Percentiles rank a stretch among this genome's conserved stretches.
These are phyloP conservation scores for Elsinoe ampelina DNA, from an alignment of 2,329 filamentous ascomycete genomes.

Conservation along the genomic window DNA sequence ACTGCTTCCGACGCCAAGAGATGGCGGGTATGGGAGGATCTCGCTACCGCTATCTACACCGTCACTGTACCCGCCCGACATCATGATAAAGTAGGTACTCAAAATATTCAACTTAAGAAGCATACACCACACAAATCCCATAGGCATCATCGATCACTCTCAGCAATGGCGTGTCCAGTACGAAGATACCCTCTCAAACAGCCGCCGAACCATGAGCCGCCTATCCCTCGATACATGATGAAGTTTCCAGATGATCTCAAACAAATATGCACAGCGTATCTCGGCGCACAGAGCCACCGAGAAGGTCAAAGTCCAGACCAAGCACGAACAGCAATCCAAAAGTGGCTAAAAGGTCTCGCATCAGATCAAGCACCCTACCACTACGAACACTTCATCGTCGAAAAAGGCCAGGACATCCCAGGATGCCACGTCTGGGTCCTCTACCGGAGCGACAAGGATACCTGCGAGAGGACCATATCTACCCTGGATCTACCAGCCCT, in stretches of 20 bases:
- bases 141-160: background rate
- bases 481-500: constrained; percentile 18
- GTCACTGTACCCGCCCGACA: too few relatives aligned
- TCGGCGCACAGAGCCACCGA: constrained; percentile 26
- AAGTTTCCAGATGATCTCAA: constrained; percentile 20
- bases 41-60: too few relatives aligned
- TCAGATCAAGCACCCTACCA: constrained; percentile 1
- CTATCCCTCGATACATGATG: constrained; percentile 27
- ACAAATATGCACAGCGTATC: constrained; percentile 25
- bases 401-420: constrained; percentile 22
- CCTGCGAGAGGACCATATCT: constrained; percentile 15
- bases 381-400: constrained; percentile 25
- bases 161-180: background rate
- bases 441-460: constrained; percentile 24
- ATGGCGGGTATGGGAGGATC: too few relatives aligned
- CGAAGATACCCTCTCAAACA: constrained; percentile 26
- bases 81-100: too few relatives aligned
- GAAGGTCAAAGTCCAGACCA: constrained; percentile 13
- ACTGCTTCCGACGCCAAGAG: too few relatives aligned
- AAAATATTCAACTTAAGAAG: too few relatives aligned
- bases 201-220: constrained; percentile 26
- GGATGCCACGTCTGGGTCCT: constrained; percentile 26
- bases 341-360: constrained; percentile 18
- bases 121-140: too few relatives aligned
- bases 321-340: constrained; percentile 18